A percentile compares a stretch with the other conserved stretches of the same genome.
These are phyloP conservation scores for Amanita brunnescens DNA, from an alignment of 768 basidiomycete species.

Conservation along the genomic window DNA sequence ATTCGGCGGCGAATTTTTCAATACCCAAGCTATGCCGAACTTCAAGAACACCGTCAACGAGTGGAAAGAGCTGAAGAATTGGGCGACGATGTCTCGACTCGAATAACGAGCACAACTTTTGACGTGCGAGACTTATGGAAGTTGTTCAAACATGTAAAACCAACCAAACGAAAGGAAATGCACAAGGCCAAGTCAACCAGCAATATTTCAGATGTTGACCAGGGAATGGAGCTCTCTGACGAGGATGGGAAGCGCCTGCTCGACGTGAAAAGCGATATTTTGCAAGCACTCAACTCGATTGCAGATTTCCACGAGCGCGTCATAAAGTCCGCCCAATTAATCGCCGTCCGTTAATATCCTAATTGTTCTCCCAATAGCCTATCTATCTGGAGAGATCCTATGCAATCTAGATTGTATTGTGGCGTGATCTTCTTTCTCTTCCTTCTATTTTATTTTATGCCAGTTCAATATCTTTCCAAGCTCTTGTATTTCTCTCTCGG, in stretches of 20 bases:
- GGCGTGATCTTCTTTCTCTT: constrained; percentile 26
- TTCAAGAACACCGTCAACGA: constrained; percentile 43
- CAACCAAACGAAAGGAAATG: constrained; percentile 23
- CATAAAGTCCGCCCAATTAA: constrained; percentile 39
- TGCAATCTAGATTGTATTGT: constrained; percentile 39
- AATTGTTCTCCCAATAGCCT: constrained; percentile 29
- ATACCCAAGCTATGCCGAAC: constrained; percentile 46
- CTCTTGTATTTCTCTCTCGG: constrained; percentile 37
- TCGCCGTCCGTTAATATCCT: constrained; percentile 1
- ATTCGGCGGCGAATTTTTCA: constrained; percentile 39
- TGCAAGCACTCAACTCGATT: constrained; percentile 36
- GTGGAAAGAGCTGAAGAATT: constrained; percentile 43
- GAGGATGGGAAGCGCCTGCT: constrained; percentile 26
- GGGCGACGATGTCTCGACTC: constrained; percentile 37
- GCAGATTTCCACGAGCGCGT: constrained; percentile 58
- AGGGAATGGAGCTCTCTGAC: not conserved
- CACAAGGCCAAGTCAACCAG: constrained; percentile 11
- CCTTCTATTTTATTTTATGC: constrained; percentile 33
- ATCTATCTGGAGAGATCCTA: constrained; percentile 58
- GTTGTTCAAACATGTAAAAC: constrained; percentile 29
- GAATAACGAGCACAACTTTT: constrained; percentile 37
- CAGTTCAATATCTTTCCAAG: constrained; percentile 43
- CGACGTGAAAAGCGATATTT: constrained; percentile 32
- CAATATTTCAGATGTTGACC: not conserved
- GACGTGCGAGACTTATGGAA: constrained; percentile 47